A percentile compares a stretch with the other conserved stretches of the same genome.
Conservation (phyloP, 2,329 filamentous ascomycete species). For the Cylindrodendrum hubeiense region DNA sequence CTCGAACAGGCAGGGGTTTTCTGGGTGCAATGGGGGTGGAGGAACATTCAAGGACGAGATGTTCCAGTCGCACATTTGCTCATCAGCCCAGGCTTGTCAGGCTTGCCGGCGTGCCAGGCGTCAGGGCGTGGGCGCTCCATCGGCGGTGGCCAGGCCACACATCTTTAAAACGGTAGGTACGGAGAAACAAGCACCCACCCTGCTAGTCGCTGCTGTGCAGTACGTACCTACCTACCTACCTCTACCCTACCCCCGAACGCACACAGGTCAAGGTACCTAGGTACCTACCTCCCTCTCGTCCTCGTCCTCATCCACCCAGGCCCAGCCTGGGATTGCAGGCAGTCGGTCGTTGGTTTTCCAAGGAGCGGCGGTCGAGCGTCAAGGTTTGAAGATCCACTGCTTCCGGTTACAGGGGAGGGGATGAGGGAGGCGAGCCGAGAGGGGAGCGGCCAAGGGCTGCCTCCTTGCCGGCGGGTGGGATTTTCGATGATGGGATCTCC, state of each 20-base stretch:
- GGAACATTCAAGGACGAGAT: slow-evolving; percentile 35
- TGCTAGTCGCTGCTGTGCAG: slow-evolving; percentile 1
- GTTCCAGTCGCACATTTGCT: slow-evolving; percentile 21
- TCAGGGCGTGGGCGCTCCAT: slow-evolving; percentile 26
- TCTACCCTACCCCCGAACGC: no score
- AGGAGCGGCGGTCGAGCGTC: slow-evolving; percentile 30
- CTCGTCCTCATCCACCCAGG: no score
- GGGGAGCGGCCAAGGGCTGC: slow-evolving; percentile 25
- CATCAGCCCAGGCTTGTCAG: slow-evolving; percentile 26
- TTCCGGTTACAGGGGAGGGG: slow-evolving; percentile 29
- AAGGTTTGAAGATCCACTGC: slow-evolving; percentile 44
- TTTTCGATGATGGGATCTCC: slow-evolving; percentile 12
- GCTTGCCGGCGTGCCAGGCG: slow-evolving; percentile 13
- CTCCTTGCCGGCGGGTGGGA: slow-evolving; percentile 17
- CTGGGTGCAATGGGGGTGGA: slow-evolving; percentile 21
- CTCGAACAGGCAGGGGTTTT: slow-evolving; percentile 41
- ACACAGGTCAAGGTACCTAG: neutral
- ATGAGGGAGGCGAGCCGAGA: slow-evolving; percentile 24
- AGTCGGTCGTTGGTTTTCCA: slow-evolving; percentile 24
- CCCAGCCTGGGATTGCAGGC: slow-evolving; percentile 14
- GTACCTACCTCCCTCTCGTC: neutral
- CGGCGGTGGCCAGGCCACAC: slow-evolving; percentile 29
- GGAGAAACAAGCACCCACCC: slow-evolving; percentile 8
- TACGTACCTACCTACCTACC: no score
- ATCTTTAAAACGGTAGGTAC: slow-evolving; percentile 38